Percentiles rank a stretch among this genome's conserved stretches.
phyloP scores from a whole-genome alignment of 371 early-diverging fungal species.

The Rhizopus arrhizus region DNA sequence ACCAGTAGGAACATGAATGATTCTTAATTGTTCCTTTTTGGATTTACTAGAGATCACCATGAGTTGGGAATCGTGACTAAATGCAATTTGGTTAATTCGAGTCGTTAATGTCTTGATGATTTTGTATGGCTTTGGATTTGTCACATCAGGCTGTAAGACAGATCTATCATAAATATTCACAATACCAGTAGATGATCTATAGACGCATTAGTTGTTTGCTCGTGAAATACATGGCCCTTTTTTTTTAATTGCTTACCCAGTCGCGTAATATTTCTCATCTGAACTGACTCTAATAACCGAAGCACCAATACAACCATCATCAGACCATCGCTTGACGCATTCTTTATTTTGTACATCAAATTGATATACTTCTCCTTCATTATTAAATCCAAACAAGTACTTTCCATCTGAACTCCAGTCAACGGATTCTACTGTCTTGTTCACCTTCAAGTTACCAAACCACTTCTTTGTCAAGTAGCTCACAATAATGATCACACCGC shows the following conservation, averaged over 20 bases:
- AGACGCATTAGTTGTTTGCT: background rate
- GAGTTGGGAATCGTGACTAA: constrained; percentile 85
- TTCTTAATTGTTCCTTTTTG: constrained; percentile 74
- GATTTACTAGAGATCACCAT: constrained; percentile 72
- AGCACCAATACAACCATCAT: constrained; percentile 81
- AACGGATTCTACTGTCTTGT: constrained; percentile 68
- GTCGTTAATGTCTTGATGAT: constrained; percentile 85
- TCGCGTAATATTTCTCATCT: constrained; percentile 76
- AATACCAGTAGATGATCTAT: constrained; percentile 77
- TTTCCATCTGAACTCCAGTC: constrained; percentile 69
- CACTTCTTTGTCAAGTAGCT: constrained; percentile 79
- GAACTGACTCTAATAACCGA: constrained; percentile 72
- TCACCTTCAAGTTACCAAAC: constrained; percentile 85
- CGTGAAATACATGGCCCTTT: background rate
- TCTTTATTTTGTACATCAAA: constrained; percentile 69
- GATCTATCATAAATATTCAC: constrained; percentile 83
- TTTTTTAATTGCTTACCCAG: constrained; percentile 62
- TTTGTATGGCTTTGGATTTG: constrained; percentile 72
- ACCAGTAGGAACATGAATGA: constrained; percentile 79
- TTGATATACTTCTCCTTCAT: constrained; percentile 70
- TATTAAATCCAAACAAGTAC: constrained; percentile 65
- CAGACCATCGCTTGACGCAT: constrained; percentile 76
- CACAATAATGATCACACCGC: constrained; percentile 82
- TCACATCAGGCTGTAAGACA: constrained; percentile 39
- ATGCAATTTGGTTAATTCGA: constrained; percentile 64